A percentile compares a stretch with the other conserved stretches of the same genome.
phyloP scores from a whole-genome alignment of 768 basidiomycete genomes.

The Leucocoprinus leucothites region DNA sequence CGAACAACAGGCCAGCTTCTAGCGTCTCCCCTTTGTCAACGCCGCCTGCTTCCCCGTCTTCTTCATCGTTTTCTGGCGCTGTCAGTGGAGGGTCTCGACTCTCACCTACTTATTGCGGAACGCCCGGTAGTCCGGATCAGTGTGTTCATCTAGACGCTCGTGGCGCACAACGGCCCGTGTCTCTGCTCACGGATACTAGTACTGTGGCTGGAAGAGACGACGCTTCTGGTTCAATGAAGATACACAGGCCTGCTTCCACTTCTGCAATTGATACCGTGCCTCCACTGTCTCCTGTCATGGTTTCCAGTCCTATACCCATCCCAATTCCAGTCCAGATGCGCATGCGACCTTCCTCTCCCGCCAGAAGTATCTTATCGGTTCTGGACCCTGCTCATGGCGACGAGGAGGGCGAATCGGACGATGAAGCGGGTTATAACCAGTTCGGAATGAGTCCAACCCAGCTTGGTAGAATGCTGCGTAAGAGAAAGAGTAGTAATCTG shows the following conservation, averaged over 20 bases:
- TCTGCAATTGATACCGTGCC: neutral
- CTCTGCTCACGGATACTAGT: neutral
- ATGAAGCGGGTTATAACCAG: neutral
- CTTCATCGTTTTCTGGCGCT: neutral
- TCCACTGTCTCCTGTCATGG: neutral
- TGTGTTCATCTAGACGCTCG: neutral
- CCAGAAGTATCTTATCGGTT: conserved; percentile 3
- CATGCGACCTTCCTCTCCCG: neutral
- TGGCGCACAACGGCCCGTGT: neutral
- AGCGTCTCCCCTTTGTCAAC: conserved; percentile 12
- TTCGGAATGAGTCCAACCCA: conserved; percentile 4
- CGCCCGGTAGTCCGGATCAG: neutral
- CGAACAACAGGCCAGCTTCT: neutral
- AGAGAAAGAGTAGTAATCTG: conserved; percentile 1
- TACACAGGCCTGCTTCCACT: neutral
- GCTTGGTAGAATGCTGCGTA: neutral
- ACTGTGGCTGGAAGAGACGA: neutral
- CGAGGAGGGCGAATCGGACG: neutral
- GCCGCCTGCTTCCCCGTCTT: conserved; percentile 8
- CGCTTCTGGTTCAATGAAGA: neutral
- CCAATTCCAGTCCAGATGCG: conserved; percentile 3
- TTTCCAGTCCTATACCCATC: neutral
- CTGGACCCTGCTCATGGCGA: conserved; percentile 5
- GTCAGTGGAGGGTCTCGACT: conserved; percentile 4
- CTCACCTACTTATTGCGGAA: neutral